Base-by-base conservation (phyloP, 495 filamentous ascomycete species). In the Penicillium subrubescens region DNA sequence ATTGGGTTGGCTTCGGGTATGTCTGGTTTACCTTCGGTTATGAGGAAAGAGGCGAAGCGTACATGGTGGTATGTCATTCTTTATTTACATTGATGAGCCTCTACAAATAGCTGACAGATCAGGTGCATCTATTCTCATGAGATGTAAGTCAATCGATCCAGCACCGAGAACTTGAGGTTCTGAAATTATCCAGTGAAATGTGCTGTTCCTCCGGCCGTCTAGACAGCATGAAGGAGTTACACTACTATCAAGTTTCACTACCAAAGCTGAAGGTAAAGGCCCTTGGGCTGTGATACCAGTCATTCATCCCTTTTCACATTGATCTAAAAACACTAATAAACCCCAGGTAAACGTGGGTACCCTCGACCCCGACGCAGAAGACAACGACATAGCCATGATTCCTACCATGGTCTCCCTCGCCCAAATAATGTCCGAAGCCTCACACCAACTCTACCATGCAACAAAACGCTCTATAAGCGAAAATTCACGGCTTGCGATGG, bases 191-290 rank as follows among this genome's bases (percentile, higher is more conserved):
- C 43, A 70, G 71, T 15, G 71, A 74, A 63, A 74, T 74, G 69
- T 71, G 69, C 53, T 74, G 71, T 52, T 70, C 71, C 31, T 74
- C 71, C 10, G 71, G 71, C 7, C 67, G 71, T 1, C 65, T 74
- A 25, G 67, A 74, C 44, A 74, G 71, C 59, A 71, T 74, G 69
- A 74, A 71, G 52, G 67, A 70, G 4, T 60, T 74, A 19, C 60
- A 68, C 6, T 67, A 71, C 43, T 74, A 74, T 41, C 69, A 71
- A 59, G 69, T 65, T 19, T 62, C 71, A 7, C 51, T 71, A 8
- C 71, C 71, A 2, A 67, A 55, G 19, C 27, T 74, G 11, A 68
- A 67, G 61, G 71, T 69, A 63, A 35, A 8, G 11, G 12, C 2
- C 6, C 14, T 15, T 15, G n/a, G n/a, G n/a, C n/a, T n/a, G n/a